Evolutionary conservation across 495 filamentous ascomycete genomes (phyloP).

Genomic region (Amorphotheca resinae): DNA sequence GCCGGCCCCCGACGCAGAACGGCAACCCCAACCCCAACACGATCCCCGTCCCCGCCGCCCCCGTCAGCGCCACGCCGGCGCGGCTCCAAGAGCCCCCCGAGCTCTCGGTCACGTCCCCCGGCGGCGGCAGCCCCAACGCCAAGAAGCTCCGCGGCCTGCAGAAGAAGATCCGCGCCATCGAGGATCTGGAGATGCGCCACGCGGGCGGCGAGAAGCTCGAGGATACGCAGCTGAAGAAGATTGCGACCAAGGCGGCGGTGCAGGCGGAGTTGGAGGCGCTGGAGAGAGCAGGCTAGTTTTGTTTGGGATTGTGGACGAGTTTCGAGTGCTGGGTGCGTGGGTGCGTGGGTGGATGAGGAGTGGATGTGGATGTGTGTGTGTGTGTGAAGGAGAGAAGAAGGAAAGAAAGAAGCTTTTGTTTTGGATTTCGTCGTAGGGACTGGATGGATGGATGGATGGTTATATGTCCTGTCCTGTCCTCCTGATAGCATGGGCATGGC

Average conservation of each 20-base stretch:
- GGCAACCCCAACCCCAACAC: constrained; percentile 18
- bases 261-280: constrained; percentile 65
- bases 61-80: constrained; percentile 2
- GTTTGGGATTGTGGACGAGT: not conserved
- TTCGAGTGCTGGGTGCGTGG: not conserved
- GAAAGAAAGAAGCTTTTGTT: no score
- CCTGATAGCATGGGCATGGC: no score
- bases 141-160: constrained; percentile 86
- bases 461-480: no score
- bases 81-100: constrained; percentile 27
- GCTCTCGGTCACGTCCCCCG: constrained; percentile 32
- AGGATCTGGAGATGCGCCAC: constrained; percentile 91
- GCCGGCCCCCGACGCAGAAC: constrained; percentile 21
- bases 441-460: no score
- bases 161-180: constrained; percentile 96
- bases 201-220: constrained; percentile 92
- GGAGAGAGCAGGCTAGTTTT: constrained; percentile 23
- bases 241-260: constrained; percentile 72
- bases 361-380: not conserved
- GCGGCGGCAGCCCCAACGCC: constrained; percentile 33
- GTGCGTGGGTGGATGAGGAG: not conserved
- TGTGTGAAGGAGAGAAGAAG: not conserved
- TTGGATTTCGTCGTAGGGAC: no score
- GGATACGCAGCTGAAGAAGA: constrained; percentile 98
- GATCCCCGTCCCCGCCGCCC: not conserved